Base-by-base conservation (phyloP, 805 yeast species). In the Sugiyamaella valdiviana region DNA sequence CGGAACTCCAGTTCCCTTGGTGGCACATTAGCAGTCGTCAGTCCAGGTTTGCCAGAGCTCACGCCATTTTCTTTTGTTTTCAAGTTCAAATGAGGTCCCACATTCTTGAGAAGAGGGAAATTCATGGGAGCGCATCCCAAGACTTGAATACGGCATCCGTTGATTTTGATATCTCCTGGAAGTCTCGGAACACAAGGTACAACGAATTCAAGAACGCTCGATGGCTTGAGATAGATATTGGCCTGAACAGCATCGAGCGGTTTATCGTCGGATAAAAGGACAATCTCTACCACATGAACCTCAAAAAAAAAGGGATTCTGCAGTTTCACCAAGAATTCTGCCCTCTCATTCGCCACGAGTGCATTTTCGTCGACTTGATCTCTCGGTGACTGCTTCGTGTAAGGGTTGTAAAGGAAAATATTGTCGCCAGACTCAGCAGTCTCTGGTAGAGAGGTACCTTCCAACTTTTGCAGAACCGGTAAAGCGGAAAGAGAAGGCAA, bases 281-380 rank as follows among this genome's bases (percentile, higher is more conserved):
- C 39, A 21, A 64, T 44, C 44, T 65, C 61, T 16, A 71, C 69
- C 4, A 90, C 66, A 36, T 78, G 81, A 12, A 90, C 67, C 38
- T 83, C 87, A 63, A 86, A 87, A 5, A 77, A 76, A 66, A 79
- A 87, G 6, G 96, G 95, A 61, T 91, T 91, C 59, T 84, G 89
- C 6, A 90, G 58, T 2, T 71, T 67, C 1, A 86, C 67, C 5
- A 69, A 61, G 15, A 85, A 68, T 49, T 79, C 83, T 10, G 78
- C 75, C 3, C 76, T 69, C 46, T 88, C 95, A 29, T 80, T 85
- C 54, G 77, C 77, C 15, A 81, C 80, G 6, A 17, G n/a, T n/a
- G 36, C 12, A n/a, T 15, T 24, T 20, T 24, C 44, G 52, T 57
- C 23, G 46, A 57, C 24, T 26, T 26, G 32, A n/a, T 7, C 32